Base-by-base conservation (phyloP, 345 rosid genomes). In the Rhodamnia rubescens region DNA sequence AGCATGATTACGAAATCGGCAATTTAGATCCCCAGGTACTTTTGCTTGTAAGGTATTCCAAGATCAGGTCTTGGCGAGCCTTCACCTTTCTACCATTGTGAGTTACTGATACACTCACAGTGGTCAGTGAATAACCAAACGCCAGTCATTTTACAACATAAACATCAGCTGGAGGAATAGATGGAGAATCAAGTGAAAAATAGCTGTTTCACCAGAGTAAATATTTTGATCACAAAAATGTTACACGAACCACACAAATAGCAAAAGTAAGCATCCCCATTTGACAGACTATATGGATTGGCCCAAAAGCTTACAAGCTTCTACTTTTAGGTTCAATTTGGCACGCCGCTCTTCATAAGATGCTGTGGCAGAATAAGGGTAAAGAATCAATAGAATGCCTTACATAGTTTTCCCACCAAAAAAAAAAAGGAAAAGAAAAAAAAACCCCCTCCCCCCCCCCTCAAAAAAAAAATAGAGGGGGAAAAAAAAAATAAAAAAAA, bases 331-430 rank as follows among this genome's bases (percentile, higher is more conserved):
- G 81, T 87, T 88, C 86, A 93, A 85, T 86, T 94, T 96, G 32
- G 91, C 89, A 78, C 88, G 89, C 47, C 99, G 92, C 89, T 96
- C 96, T 85, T 93, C 95, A 44, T 96, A 96, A 3, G 99, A 93
- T 84, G 98, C 99, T 96, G 92, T 21, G 36, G 58, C 56, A 57
- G 10, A 40, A 22, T 11, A 75, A 85, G 5, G 27, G 27, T 32
- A 53, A 80, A 18, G 3, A 82, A 40, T 27, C 21, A 58, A 49
- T 26, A 85, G 29, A 53, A 47, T 14, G 64, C 49, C 15, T 44
- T 81, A 42, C 36, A 22, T 81, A 8, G 56, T 52, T 22, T 55
- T 49, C 64, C 69, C 74, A 54, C 24, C 69, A 14, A 51, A 0
- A 56, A 57, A 12, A 29, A 83, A 27, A 83, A 58, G 53, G 18